Evolutionary conservation across 1,139 yeast species (phyloP).

Genomic region (Suhomyces wounanorum): DNA sequence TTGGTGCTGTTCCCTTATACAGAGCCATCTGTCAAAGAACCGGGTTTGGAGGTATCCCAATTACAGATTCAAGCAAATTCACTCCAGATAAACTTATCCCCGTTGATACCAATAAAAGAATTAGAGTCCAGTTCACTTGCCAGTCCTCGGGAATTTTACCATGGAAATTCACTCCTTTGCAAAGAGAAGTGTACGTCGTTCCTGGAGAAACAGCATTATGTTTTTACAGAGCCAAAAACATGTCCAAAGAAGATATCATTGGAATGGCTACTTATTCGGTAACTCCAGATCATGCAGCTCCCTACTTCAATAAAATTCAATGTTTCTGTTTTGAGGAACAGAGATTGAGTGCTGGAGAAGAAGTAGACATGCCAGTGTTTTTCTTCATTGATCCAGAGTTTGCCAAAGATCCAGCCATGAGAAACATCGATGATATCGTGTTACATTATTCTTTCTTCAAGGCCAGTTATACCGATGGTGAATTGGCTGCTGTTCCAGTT

Average conservation of each 20-base stretch:
- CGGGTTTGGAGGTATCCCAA: conserved; percentile 95
- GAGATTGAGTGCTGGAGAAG: conserved; percentile 90
- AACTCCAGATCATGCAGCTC: conserved; percentile 95
- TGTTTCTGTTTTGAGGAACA: conserved; percentile 99
- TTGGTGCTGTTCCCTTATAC: conserved; percentile 91
- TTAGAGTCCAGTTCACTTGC: conserved; percentile 82
- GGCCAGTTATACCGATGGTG: conserved; percentile 53
- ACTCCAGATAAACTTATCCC: conserved; percentile 89
- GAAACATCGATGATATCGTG: conserved; percentile 86
- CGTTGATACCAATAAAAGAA: conserved; percentile 80
- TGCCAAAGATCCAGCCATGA: conserved; percentile 91
- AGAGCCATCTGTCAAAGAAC: conserved; percentile 92
- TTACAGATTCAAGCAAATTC: conserved; percentile 77
- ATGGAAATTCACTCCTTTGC: conserved; percentile 95
- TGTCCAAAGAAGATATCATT: conserved; percentile 83
- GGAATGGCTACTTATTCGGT: conserved; percentile 99
- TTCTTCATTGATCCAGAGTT: conserved; percentile 98
- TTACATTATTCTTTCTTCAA: conserved; percentile 91
- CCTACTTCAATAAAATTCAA: conserved; percentile 93
- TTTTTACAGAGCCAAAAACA: conserved; percentile 88
- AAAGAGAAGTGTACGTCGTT: conserved; percentile 85
- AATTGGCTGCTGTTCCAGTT: conserved; percentile 38
- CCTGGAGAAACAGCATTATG: conserved; percentile 99
- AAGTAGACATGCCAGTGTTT: conserved; percentile 98
- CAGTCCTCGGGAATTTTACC: conserved; percentile 91